phyloP scores from a whole-genome alignment of 768 basidiomycete species.

The Amylocystis lapponica region DNA sequence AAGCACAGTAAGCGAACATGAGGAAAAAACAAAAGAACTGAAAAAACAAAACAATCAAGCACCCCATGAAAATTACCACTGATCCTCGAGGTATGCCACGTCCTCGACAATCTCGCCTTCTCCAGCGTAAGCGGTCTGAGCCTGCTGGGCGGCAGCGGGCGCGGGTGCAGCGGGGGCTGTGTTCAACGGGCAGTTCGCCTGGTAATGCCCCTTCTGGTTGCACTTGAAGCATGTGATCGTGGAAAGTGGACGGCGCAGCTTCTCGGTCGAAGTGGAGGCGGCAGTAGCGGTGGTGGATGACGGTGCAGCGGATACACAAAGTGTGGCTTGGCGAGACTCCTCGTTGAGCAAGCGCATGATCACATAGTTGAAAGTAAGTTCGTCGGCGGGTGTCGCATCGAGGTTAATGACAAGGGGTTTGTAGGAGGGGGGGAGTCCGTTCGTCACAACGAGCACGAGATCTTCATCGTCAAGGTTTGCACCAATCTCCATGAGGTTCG shows the following conservation, averaged over 20 bases:
- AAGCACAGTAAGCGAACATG: no score
- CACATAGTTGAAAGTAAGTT: constrained; percentile 23
- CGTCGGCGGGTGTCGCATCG: constrained; percentile 20
- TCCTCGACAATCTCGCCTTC: no score
- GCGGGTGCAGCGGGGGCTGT: no score
- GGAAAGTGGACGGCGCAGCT: constrained; percentile 5
- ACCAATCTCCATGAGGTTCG: constrained; percentile 15
- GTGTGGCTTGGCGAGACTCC: constrained; percentile 16
- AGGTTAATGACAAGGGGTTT: constrained; percentile 26
- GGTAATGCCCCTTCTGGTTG: constrained; percentile 15
- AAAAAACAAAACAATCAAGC: no score
- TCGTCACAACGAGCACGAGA: constrained; percentile 24
- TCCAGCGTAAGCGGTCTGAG: no score
- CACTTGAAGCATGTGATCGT: constrained; percentile 24
- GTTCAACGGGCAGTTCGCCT: constrained; percentile 1
- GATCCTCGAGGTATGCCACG: no score
- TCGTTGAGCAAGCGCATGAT: constrained; percentile 28
- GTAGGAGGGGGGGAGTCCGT: constrained; percentile 20
- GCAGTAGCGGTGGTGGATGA: neutral
- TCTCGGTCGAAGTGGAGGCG: constrained; percentile 3
- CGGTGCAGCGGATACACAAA: neutral
- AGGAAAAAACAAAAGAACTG: no score
- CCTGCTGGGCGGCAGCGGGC: no score
- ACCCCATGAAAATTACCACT: no score
- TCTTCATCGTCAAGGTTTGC: constrained; percentile 20